These are phyloP conservation scores for Oryza australiensis DNA, from an alignment of 176 grass and related monocot genomes.

Conservation along the genomic window DNA sequence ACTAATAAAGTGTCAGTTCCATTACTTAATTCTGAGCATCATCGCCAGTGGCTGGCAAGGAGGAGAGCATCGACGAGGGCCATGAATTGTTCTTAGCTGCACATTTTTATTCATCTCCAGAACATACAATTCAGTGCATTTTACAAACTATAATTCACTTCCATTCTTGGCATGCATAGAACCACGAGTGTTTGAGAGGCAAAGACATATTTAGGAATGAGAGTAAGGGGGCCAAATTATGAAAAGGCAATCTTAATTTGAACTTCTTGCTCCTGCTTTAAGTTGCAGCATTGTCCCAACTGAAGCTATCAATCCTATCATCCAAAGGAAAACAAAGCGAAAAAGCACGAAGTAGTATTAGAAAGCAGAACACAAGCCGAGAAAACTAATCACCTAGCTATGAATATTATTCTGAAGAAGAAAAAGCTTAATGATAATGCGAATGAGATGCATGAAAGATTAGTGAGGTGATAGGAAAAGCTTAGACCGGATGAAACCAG, in stretches of 20 bases:
- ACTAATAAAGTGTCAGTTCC: conserved; percentile 35
- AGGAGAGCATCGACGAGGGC: conserved; percentile 21
- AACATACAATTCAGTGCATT: conserved; percentile 38
- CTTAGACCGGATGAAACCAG: conserved; percentile 31
- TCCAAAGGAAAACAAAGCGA: conserved; percentile 39
- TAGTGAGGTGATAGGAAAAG: conserved; percentile 23
- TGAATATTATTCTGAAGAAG: not conserved
- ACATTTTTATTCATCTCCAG: not conserved
- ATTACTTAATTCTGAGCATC: conserved; percentile 39
- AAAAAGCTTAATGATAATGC: too few relatives aligned
- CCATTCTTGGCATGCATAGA: not conserved
- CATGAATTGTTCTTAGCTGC: not conserved
- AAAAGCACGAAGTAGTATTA: conserved; percentile 6
- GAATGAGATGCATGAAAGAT: conserved; percentile 5
- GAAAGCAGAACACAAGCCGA: conserved; percentile 31
- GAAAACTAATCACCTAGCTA: conserved; percentile 30
- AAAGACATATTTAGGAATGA: conserved; percentile 9
- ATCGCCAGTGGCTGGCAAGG: conserved; percentile 1
- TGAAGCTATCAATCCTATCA: conserved; percentile 41
- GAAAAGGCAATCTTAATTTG: conserved; percentile 42
- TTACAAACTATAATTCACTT: not conserved
- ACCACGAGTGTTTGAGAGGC: conserved; percentile 34
- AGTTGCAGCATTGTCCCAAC: conserved; percentile 36
- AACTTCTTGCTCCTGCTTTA: conserved; percentile 48
- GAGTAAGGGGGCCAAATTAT: conserved; percentile 36